phyloP scores from a whole-genome alignment of 306 rosid genomes.

The Castanopsis chinensis region DNA sequence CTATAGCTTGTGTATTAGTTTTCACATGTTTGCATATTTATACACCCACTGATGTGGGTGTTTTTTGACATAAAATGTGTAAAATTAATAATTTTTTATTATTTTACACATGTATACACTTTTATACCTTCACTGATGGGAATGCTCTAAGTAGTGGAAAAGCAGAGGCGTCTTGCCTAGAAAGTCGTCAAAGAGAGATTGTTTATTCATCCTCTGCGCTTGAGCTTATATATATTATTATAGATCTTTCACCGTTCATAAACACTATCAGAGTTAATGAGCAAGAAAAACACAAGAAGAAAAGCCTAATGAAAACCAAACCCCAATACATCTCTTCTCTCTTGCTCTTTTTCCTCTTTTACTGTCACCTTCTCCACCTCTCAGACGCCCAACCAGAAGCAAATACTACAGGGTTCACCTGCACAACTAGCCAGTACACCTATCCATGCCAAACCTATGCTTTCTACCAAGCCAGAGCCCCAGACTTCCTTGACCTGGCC shows the following conservation, averaged over 20 bases:
- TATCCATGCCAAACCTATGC: constrained; percentile 67
- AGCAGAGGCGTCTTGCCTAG: neutral
- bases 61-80: too few species aligned
- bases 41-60: too few species aligned
- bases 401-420: constrained; percentile 54
- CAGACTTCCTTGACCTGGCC: constrained; percentile 65
- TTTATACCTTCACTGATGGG: too few species aligned
- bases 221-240: neutral
- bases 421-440: constrained; percentile 36
- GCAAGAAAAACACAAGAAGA: neutral
- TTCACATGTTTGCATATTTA: too few species aligned
- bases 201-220: neutral
- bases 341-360: constrained; percentile 12
- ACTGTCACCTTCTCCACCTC: constrained; percentile 4
- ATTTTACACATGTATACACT: too few species aligned
- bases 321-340: neutral
- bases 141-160: too few species aligned
- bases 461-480: constrained; percentile 55
- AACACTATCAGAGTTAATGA: neutral
- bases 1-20: too few species aligned
- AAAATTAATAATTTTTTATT: too few species aligned
- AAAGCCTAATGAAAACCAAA: constrained; percentile 17
- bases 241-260: neutral
- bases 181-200: neutral
- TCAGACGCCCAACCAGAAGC: constrained; percentile 37